A percentile compares a stretch with the other conserved stretches of the same genome.
phyloP scores from a whole-genome alignment of 306 rosid genomes.

The Mimosa pudica region DNA sequence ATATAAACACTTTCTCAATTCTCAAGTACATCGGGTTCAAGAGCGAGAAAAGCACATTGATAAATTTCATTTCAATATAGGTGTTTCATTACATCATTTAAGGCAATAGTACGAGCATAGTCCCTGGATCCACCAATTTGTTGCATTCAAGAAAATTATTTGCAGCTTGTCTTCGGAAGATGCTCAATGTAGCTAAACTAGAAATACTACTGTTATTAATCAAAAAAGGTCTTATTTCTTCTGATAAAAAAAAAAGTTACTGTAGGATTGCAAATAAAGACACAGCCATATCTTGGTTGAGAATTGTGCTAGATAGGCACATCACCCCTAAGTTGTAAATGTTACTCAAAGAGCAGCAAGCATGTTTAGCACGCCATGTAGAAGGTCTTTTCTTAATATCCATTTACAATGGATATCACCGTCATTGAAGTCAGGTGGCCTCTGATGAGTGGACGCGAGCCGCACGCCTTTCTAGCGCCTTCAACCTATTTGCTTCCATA shows the following conservation, averaged over 20 bases:
- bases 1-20: not conserved
- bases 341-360: not conserved
- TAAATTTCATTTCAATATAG: not conserved
- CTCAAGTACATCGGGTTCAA: not conserved
- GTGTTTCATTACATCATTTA: not conserved
- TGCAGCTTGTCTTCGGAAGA: not conserved
- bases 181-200: not conserved
- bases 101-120: not conserved
- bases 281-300: not conserved
- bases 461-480: conserved; percentile 83
- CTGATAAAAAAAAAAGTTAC: not conserved
- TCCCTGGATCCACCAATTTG: not conserved
- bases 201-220: not conserved
- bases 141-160: not conserved
- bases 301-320: not conserved
- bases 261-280: not conserved
- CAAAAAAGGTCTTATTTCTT: not conserved
- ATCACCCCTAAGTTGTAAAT: not conserved
- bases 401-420: conserved; percentile 15
- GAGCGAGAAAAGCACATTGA: not conserved
- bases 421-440: conserved; percentile 31
- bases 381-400: not conserved
- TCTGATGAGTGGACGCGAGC: conserved; percentile 45
- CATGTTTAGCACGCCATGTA: not conserved
- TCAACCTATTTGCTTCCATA: conserved; percentile 85